Base-by-base conservation (phyloP, 768 basidiomycete genomes). In the Psilocybe cubensis region DNA sequence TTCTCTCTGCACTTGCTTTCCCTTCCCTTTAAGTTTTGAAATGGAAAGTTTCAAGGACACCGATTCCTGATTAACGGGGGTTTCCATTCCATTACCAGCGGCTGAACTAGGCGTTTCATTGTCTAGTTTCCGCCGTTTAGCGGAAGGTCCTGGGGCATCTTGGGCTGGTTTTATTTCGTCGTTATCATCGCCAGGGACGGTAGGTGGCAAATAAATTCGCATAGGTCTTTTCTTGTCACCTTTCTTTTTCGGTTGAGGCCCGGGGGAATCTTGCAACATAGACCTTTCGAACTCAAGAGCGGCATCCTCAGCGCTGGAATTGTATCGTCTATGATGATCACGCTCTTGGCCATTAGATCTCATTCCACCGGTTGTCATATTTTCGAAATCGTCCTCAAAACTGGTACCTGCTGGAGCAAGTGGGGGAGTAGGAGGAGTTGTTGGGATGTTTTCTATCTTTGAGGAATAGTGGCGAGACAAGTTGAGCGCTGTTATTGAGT, bases 91-190 rank as follows among this genome's bases (percentile, higher is more conserved):
- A 58, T 83, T 85, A n/a, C 73, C 73, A 46, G 73, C 68, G 33
- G 66, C 5, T 10, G 52, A 41, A 18, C 38, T 67, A 2, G 68
- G 69, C 18, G 66, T 56, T 12, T 65, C 70, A 27, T 68, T 75
- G 51, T 86, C 85, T 3, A 90, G 66, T 68, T 82, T 89, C 53
- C 89, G 78, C 70, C 78, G 86, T 74, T 92, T 92, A 52, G 71
- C 71, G 1, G 77, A 74, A 28, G 81, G 85, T 24, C 74, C 81
- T 24, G 73, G 70, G 53, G 68, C 71, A 31, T 73, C 76, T 59
- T 60, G 76, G 56, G 70, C 63, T 18, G 48, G 56, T 11, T 73
- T 66, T 9, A 73, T 74, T 7, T 77, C 69, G 57, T 88, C 87
- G 18, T 76, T 58, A 53, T 88, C 87, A 60, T 83, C 88, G 57